A percentile compares a stretch with the other conserved stretches of the same genome.
Evolutionary conservation across 2,329 filamentous ascomycete genomes (phyloP).

Genomic region (Cercospora sp.): DNA sequence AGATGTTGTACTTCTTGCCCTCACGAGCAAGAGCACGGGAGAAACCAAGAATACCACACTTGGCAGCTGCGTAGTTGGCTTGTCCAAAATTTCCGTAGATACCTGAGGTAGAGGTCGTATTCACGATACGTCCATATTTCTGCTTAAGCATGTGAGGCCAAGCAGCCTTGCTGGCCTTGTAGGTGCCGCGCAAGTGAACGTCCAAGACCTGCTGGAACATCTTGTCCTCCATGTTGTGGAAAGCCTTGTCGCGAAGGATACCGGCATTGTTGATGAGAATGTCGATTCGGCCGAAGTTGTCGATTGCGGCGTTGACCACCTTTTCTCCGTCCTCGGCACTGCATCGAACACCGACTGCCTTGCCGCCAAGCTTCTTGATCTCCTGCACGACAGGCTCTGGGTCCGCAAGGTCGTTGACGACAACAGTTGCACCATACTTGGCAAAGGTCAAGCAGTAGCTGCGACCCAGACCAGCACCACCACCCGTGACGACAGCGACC

Average conservation of each 20-base stretch:
- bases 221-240: conserved; percentile 93
- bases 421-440: conserved; percentile 78
- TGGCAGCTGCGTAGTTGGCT: conserved; percentile 84
- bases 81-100: conserved; percentile 99
- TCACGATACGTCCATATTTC: conserved; percentile 95
- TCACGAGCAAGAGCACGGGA: conserved; percentile 90
- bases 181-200: conserved; percentile 91
- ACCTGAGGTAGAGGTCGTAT: conserved; percentile 94
- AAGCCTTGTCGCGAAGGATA: conserved; percentile 96
- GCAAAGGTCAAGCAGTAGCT: conserved; percentile 86
- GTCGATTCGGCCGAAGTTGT: conserved; percentile 89
- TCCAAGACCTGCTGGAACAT: conserved; percentile 91
- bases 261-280: conserved; percentile 98
- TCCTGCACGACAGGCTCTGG: conserved; percentile 88
- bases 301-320: conserved; percentile 90
- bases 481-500: conserved; percentile 84
- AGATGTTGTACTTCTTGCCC: conserved; percentile 96
- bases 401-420: conserved; percentile 94
- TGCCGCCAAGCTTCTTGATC: conserved; percentile 84
- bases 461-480: conserved; percentile 86
- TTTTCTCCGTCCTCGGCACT: conserved; percentile 89
- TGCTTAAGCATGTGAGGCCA: conserved; percentile 98
- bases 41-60: conserved; percentile 83
- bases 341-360: conserved; percentile 89
- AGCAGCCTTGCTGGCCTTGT: conserved; percentile 94